Evolutionary conservation across 192 early-diverging fungal species (phyloP).

Genomic region (Coemansia sp.): DNA sequence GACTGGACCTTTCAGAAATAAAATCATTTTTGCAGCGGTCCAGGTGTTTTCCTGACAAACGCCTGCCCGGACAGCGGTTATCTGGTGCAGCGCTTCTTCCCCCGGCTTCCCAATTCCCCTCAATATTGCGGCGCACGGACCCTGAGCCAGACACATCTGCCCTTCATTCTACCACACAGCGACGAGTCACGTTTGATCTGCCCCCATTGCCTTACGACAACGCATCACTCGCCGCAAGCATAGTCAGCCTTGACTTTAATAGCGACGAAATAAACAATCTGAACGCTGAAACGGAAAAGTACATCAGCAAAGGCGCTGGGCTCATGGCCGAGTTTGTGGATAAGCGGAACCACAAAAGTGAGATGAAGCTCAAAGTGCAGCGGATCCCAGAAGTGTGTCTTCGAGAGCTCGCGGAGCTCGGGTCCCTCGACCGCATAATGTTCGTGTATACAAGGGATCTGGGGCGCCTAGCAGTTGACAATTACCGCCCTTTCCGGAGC

Average conservation of each 20-base stretch:
- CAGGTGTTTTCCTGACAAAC: conserved; percentile 19
- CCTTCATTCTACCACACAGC: conserved; percentile 1
- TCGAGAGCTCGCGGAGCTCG: conserved; percentile 31
- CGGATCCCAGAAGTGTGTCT: conserved; percentile 29
- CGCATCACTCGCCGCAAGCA: conserved; percentile 3
- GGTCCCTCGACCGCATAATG: conserved; percentile 33
- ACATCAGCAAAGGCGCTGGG: conserved; percentile 10
- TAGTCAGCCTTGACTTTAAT: conserved; percentile 2
- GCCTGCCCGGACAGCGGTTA: conserved; percentile 30
- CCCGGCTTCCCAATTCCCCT: conserved; percentile 5
- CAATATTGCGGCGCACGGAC: conserved; percentile 23
- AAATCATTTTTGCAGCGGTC: conserved; percentile 30
- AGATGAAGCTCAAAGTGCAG: conserved; percentile 18
- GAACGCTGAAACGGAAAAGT: conserved; percentile 8
- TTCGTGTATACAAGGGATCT: conserved; percentile 21
- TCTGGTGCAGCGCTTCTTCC: conserved; percentile 3
- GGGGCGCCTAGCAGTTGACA: conserved; percentile 33
- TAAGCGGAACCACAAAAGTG: not conserved
- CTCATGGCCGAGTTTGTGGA: conserved; percentile 6
- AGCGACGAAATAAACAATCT: conserved; percentile 13
- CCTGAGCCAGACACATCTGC: not conserved
- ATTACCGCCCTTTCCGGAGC: conserved; percentile 37
- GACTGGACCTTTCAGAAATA: conserved; percentile 27
- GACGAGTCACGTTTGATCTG: conserved; percentile 35
- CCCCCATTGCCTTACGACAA: conserved; percentile 6